phyloP scores from a whole-genome alignment of 2,329 filamentous ascomycete genomes.

The Calonectria montana region DNA sequence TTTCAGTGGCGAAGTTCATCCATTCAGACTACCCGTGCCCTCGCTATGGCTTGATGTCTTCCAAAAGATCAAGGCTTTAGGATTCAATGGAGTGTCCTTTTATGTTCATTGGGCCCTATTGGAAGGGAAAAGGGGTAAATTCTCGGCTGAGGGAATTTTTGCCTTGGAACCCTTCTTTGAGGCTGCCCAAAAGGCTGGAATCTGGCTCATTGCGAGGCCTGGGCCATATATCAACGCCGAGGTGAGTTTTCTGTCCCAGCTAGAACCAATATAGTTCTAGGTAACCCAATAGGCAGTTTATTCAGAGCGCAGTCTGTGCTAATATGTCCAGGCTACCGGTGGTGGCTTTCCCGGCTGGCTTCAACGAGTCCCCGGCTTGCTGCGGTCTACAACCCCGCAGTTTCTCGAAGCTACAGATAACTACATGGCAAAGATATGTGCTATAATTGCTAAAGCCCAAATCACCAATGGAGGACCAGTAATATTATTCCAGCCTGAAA shows the following conservation, averaged over 20 bases:
- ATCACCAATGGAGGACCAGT: constrained; percentile 87
- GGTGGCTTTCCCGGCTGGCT: constrained; percentile 88
- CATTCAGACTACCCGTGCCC: constrained; percentile 64
- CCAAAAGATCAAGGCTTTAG: constrained; percentile 84
- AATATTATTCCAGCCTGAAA: constrained; percentile 84
- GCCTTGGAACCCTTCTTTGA: constrained; percentile 80
- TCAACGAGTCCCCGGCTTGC: constrained; percentile 71
- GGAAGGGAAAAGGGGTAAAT: constrained; percentile 78
- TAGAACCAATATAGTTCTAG: no score
- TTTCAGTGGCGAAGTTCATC: constrained; percentile 80
- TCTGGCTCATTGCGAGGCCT: constrained; percentile 80
- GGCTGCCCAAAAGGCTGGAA: constrained; percentile 76
- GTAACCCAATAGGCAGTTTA: no score
- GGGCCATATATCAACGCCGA: constrained; percentile 86
- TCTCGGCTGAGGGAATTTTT: constrained; percentile 78
- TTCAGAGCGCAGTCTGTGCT: no score
- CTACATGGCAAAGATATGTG: constrained; percentile 69
- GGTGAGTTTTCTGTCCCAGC: no score
- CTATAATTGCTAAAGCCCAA: constrained; percentile 78
- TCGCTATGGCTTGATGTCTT: constrained; percentile 75
- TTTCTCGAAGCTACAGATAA: constrained; percentile 76
- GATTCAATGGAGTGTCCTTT: constrained; percentile 83
- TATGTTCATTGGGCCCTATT: constrained; percentile 83
- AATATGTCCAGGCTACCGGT: no score
- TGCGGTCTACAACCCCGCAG: constrained; percentile 71